Conservation (phyloP, 1,139 yeast species). For the Geotrichum siamense region DNA sequence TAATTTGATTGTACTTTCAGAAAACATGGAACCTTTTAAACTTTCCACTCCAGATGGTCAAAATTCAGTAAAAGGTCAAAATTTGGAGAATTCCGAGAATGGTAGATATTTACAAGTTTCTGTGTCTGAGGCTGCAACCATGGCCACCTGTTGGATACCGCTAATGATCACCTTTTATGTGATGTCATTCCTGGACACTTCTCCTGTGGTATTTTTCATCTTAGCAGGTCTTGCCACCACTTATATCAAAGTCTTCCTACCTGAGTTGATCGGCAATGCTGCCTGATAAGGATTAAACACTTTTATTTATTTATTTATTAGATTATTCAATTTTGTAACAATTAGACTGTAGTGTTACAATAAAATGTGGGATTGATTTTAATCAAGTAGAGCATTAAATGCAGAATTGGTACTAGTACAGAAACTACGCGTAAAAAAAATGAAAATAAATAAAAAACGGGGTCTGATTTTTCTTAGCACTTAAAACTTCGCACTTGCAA, state of each 20-base stretch:
- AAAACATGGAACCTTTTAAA: not conserved
- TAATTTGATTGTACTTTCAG: not conserved
- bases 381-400: too few relatives aligned
- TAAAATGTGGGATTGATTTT: too few relatives aligned
- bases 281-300: too few relatives aligned
- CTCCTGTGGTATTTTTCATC: conserved; percentile 16
- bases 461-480: too few relatives aligned
- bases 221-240: conserved; percentile 17
- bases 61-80: not conserved
- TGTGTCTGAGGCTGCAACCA: conserved; percentile 13
- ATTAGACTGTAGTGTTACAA: too few relatives aligned
- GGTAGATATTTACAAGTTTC: conserved; percentile 1
- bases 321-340: too few relatives aligned
- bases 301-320: too few relatives aligned
- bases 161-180: conserved; percentile 13
- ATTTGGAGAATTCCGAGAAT: not conserved
- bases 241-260: conserved; percentile 17
- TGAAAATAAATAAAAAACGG: too few relatives aligned
- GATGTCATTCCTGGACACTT: conserved; percentile 16
- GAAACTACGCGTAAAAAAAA: too few relatives aligned
- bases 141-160: conserved; percentile 18
- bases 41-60: not conserved
- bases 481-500: too few relatives aligned
- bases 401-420: too few relatives aligned
- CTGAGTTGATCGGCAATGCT: conserved; percentile 18